Conservation (phyloP, 2,329 filamentous ascomycete genomes). For the Coniochaeta hoffmannii region DNA sequence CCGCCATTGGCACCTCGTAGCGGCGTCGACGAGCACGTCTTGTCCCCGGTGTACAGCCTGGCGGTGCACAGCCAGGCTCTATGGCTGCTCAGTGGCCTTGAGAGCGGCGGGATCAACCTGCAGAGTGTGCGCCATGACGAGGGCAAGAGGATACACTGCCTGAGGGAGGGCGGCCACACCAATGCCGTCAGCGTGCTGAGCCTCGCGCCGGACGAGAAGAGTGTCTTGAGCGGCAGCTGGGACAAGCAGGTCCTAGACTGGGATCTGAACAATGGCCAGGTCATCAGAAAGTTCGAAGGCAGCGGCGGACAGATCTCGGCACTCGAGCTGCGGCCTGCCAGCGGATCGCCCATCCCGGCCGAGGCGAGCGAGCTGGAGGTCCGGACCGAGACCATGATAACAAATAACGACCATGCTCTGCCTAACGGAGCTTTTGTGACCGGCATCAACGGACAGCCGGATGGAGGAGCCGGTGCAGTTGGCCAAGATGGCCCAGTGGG, state of each 20-base stretch:
- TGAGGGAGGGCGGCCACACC: slow-evolving; percentile 64
- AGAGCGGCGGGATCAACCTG: slow-evolving; percentile 86
- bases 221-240: slow-evolving; percentile 88
- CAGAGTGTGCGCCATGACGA: slow-evolving; percentile 93
- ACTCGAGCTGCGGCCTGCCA: slow-evolving; percentile 76
- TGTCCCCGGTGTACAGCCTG: slow-evolving; percentile 92
- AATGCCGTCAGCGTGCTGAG: slow-evolving; percentile 87
- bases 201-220: slow-evolving; percentile 76
- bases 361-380: slow-evolving; percentile 54
- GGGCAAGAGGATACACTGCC: slow-evolving; percentile 75
- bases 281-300: slow-evolving; percentile 68
- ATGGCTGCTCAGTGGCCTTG: slow-evolving; percentile 85
- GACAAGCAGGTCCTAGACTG: slow-evolving; percentile 92
- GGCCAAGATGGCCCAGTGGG: slow-evolving; percentile 18
- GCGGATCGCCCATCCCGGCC: slow-evolving; percentile 65
- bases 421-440: slow-evolving; percentile 44
- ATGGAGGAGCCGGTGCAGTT: slow-evolving; percentile 21
- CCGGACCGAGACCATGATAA: slow-evolving; percentile 62
- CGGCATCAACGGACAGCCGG: slow-evolving; percentile 21
- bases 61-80: slow-evolving; percentile 84
- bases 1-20: slow-evolving; percentile 33
- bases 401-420: slow-evolving; percentile 61
- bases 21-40: slow-evolving; percentile 48
- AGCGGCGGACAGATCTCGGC: slow-evolving; percentile 79
- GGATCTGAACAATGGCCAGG: slow-evolving; percentile 82